A percentile compares a stretch with the other conserved stretches of the same genome.
Evolutionary conservation across 139 green algal species (phyloP).

Genomic region (Auxenochlorella pyrenoidosa): DNA sequence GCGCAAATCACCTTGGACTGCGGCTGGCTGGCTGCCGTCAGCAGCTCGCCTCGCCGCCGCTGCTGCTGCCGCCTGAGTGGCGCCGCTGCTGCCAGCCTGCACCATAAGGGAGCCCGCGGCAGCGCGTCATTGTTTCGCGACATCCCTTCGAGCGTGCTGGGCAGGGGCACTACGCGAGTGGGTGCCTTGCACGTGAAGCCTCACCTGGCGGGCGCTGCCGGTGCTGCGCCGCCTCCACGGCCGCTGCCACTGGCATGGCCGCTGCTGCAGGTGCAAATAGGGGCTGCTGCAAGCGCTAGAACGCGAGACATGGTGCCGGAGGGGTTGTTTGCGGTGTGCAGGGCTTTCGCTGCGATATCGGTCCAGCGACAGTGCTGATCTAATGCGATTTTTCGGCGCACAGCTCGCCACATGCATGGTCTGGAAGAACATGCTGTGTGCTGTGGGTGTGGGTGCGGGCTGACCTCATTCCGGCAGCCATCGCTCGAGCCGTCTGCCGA

Average conservation of each 20-base stretch:
- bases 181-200: not conserved
- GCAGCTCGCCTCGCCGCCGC: conserved; percentile 2
- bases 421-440: too few relatives aligned
- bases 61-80: not conserved
- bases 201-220: not conserved
- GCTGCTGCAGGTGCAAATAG: not conserved
- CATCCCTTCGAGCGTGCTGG: too few relatives aligned
- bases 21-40: conserved; percentile 4
- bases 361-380: too few relatives aligned
- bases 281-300: not conserved
- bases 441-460: too few relatives aligned
- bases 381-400: too few relatives aligned
- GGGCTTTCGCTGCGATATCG: too few relatives aligned
- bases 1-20: conserved; percentile 2
- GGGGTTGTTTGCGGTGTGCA: not conserved
- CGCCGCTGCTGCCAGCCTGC: conserved; percentile 15
- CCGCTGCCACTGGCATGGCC: not conserved
- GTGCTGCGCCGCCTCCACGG: not conserved
- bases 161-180: too few relatives aligned
- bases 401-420: too few relatives aligned
- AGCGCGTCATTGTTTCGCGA: too few relatives aligned
- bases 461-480: too few relatives aligned
- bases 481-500: too few relatives aligned
- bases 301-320: not conserved
- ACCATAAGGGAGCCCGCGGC: not conserved